phyloP scores from a whole-genome alignment of 2,329 filamentous ascomycete species.

The Aureobasidium subglaciale region DNA sequence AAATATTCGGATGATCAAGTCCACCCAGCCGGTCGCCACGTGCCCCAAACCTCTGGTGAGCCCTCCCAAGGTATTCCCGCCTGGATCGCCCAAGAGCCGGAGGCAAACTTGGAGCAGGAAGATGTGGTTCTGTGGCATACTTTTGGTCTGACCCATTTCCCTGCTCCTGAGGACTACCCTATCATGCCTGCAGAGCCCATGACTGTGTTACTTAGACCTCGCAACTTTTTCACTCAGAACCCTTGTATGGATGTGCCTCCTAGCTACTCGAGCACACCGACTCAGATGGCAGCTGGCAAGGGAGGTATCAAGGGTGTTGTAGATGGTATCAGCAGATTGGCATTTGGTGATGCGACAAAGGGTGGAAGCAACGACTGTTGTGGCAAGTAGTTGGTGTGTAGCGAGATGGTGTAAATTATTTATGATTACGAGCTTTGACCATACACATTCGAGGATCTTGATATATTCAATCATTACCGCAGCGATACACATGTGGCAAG shows the following conservation, averaged over 20 bases:
- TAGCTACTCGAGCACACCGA: conserved; percentile 65
- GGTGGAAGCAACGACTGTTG: conserved; percentile 23
- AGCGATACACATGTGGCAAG: too few relatives aligned
- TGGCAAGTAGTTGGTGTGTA: conserved; percentile 13
- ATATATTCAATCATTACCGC: too few relatives aligned
- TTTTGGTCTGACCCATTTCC: conserved; percentile 86
- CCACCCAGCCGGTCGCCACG: conserved; percentile 78
- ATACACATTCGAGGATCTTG: too few relatives aligned
- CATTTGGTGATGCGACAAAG: conserved; percentile 36
- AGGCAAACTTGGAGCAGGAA: conserved; percentile 57
- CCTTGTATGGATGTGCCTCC: conserved; percentile 76
- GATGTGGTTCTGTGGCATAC: conserved; percentile 83
- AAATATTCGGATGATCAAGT: conserved; percentile 77
- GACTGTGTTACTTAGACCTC: conserved; percentile 67
- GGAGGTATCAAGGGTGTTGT: conserved; percentile 34
- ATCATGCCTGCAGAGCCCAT: conserved; percentile 76
- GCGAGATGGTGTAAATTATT: too few relatives aligned
- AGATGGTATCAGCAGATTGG: conserved; percentile 45
- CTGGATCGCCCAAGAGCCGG: conserved; percentile 66
- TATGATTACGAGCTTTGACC: too few relatives aligned
- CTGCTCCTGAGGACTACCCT: conserved; percentile 82
- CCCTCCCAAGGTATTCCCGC: conserved; percentile 64
- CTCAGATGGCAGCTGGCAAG: conserved; percentile 47
- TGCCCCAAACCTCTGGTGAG: conserved; percentile 78
- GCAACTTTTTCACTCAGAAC: conserved; percentile 77